Evolutionary conservation across 1,284 basidiomycete genomes (phyloP).

Genomic region (Sporisorium sorghi): DNA sequence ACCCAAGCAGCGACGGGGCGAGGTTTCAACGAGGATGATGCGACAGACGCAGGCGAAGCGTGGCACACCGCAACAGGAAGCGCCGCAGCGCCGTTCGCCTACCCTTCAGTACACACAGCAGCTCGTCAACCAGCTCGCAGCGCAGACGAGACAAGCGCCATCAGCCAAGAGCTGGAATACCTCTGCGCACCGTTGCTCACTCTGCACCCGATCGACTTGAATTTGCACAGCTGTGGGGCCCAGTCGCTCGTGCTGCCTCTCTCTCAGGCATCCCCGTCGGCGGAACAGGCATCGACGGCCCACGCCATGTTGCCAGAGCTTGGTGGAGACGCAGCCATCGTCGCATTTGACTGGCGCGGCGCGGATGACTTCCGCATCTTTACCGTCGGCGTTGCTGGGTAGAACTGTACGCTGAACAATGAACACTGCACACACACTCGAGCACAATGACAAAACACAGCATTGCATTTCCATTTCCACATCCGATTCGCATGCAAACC

Average conservation of each 20-base stretch:
- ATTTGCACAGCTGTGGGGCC: constrained; percentile 21
- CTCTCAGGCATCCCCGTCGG: constrained; percentile 5
- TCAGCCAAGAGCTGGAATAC: constrained; percentile 49
- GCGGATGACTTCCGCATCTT: constrained; percentile 55
- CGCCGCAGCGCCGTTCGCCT: constrained; percentile 11
- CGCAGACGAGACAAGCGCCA: constrained; percentile 4
- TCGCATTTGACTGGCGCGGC: constrained; percentile 55
- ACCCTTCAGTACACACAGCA: constrained; percentile 9
- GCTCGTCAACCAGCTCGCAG: not conserved
- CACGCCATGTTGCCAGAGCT: constrained; percentile 31
- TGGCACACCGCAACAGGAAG: too few species aligned
- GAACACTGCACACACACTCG: not conserved
- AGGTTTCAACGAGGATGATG: not conserved
- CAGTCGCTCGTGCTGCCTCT: constrained; percentile 29
- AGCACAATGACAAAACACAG: not conserved
- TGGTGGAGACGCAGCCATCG: constrained; percentile 36
- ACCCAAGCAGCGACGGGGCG: not conserved
- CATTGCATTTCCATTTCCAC: constrained; percentile 1
- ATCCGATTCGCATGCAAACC: not conserved
- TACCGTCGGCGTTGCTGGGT: constrained; percentile 44
- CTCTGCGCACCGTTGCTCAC: constrained; percentile 46
- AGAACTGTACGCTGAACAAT: not conserved
- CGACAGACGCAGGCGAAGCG: constrained; percentile 5
- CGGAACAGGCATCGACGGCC: constrained; percentile 5
- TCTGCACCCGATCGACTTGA: constrained; percentile 30